These are phyloP conservation scores for Vanrija sp. DNA, from an alignment of 1,284 basidiomycete species.

Conservation along the genomic window DNA sequence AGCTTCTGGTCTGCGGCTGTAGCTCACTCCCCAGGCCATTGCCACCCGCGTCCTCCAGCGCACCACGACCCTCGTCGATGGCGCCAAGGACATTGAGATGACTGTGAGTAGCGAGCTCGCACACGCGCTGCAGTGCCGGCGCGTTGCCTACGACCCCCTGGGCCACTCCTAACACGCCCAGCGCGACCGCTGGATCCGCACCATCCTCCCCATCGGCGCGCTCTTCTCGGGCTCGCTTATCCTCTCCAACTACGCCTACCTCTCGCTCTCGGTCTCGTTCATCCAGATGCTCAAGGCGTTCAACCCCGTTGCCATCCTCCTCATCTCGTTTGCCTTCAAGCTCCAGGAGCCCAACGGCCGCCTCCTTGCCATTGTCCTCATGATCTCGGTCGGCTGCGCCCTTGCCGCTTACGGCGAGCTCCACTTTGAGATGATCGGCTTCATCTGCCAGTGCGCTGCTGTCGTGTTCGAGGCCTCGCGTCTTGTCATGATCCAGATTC, in stretches of 20 bases:
- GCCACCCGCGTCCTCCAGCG: constrained; percentile 84
- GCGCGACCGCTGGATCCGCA: constrained; percentile 73
- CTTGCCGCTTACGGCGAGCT: constrained; percentile 51
- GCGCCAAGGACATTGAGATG: constrained; percentile 80
- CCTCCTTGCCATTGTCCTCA: constrained; percentile 69
- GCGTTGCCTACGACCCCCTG: neutral
- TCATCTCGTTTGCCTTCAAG: constrained; percentile 87
- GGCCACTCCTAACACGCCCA: constrained; percentile 13
- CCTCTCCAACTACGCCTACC: constrained; percentile 89
- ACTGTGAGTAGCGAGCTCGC: constrained; percentile 50
- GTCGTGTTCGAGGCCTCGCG: constrained; percentile 59
- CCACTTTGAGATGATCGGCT: constrained; percentile 60
- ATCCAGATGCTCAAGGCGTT: constrained; percentile 99
- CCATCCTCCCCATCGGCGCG: constrained; percentile 88
- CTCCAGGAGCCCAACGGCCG: constrained; percentile 82
- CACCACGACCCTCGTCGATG: constrained; percentile 85
- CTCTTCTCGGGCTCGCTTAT: constrained; percentile 90
- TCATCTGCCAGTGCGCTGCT: constrained; percentile 77
- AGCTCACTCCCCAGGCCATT: constrained; percentile 58
- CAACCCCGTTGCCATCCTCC: constrained; percentile 89
- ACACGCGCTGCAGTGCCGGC: neutral
- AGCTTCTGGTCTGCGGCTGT: neutral
- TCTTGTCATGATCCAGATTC: constrained; percentile 92
- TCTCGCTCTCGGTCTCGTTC: constrained; percentile 84
- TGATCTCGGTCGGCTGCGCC: constrained; percentile 82